phyloP scores from a whole-genome alignment of 164 flowering plant genomes.

The Houttuynia cordata region DNA sequence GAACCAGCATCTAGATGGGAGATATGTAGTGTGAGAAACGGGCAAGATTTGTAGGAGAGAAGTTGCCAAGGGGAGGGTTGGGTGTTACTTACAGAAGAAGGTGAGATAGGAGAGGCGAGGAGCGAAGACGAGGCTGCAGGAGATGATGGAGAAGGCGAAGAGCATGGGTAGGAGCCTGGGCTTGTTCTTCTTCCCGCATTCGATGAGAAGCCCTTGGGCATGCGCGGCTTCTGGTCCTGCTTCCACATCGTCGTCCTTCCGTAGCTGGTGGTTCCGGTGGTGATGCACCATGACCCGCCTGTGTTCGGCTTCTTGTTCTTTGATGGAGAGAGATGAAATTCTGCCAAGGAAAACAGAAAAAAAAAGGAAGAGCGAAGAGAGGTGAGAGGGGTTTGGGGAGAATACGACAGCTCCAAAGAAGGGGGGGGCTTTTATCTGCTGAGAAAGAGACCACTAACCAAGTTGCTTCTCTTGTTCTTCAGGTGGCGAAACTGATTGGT shows the following conservation, averaged over 20 bases:
- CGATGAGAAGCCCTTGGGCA: slow-evolving; percentile 14
- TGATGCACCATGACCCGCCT: slow-evolving; percentile 28
- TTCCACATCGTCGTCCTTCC: slow-evolving; percentile 10
- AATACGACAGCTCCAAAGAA: not conserved
- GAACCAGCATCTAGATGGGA: not conserved
- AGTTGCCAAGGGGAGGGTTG: not conserved
- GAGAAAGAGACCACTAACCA: not conserved
- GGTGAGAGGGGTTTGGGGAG: not conserved
- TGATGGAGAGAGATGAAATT: not conserved
- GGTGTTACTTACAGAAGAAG: slow-evolving; percentile 29
- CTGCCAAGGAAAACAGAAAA: not conserved
- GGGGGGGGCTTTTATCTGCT: not conserved
- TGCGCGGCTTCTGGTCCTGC: slow-evolving; percentile 4
- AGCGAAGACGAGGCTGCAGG: slow-evolving; percentile 35
- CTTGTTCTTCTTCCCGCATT: slow-evolving; percentile 26
- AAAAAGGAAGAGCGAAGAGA: not conserved
- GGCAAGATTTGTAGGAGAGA: not conserved
- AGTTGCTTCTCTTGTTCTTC: not conserved
- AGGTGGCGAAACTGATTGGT: not conserved
- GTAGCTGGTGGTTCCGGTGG: slow-evolving; percentile 28
- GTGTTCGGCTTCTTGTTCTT: too few species aligned
- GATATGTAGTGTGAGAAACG: too few species aligned
- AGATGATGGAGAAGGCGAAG: slow-evolving; percentile 38
- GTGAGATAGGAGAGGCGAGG: slow-evolving; percentile 29
- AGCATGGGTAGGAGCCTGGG: slow-evolving; percentile 48